Conservation (phyloP, 306 rosid genomes). For the Arachis hypogaea region DNA sequence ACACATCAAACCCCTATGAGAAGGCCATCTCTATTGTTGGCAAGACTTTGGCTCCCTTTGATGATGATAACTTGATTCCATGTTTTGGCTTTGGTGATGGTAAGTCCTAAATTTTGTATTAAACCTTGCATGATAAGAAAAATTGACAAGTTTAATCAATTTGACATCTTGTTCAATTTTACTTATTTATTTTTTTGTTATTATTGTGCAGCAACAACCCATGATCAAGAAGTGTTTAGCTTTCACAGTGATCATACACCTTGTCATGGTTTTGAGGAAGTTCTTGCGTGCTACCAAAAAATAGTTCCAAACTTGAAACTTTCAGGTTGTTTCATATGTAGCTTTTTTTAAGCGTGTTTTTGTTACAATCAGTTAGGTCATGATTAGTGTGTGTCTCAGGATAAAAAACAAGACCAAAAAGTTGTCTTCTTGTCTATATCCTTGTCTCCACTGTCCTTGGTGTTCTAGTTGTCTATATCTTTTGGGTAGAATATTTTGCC, state of each 20-base stretch:
- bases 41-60: slow-evolving; percentile 90
- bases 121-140: background rate
- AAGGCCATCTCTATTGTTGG: slow-evolving; percentile 79
- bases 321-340: slow-evolving; percentile 57
- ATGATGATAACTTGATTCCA: slow-evolving; percentile 93
- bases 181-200: background rate
- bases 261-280: slow-evolving; percentile 93
- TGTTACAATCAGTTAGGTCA: background rate
- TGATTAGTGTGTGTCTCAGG: too few relatives aligned
- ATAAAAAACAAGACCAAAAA: too few relatives aligned
- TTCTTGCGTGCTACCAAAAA: slow-evolving; percentile 72
- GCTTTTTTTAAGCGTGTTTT: background rate
- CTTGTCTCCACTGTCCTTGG: too few relatives aligned
- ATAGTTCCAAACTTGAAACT: slow-evolving; percentile 72
- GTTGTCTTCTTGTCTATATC: too few relatives aligned
- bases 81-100: slow-evolving; percentile 97
- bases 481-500: too few relatives aligned
- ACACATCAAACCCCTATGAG: slow-evolving; percentile 83
- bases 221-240: slow-evolving; percentile 85
- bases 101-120: slow-evolving; percentile 39
- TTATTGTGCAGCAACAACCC: slow-evolving; percentile 68
- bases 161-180: slow-evolving; percentile 21
- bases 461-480: too few relatives aligned
- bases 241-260: slow-evolving; percentile 80
- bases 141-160: slow-evolving; percentile 8